Evolutionary conservation across 2,329 filamentous ascomycete genomes (phyloP).

Genomic region (Fusarium guadeloupense): DNA sequence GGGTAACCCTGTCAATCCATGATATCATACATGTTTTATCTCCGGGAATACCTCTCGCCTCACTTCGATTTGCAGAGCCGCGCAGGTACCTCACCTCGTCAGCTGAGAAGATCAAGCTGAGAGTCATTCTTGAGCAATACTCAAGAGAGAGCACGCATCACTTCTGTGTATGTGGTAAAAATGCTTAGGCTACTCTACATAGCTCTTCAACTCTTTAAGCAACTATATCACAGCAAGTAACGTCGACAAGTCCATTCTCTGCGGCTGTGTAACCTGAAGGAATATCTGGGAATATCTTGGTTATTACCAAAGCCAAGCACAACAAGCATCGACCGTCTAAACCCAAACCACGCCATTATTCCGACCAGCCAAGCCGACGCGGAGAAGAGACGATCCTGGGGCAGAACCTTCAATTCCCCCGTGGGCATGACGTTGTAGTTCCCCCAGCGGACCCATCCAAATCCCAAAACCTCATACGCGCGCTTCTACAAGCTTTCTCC

Average conservation of each 20-base stretch:
- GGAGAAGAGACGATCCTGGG: conserved; percentile 35
- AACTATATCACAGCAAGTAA: no score
- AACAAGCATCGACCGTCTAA: not conserved
- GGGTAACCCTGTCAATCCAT: conserved; percentile 4
- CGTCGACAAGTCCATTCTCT: no score
- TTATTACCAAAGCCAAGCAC: not conserved
- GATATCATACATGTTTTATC: conserved; percentile 28
- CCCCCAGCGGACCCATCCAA: conserved; percentile 28
- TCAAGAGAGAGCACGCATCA: not conserved
- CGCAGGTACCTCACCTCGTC: not conserved
- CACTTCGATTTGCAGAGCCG: conserved; percentile 9
- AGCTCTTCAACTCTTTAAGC: no score
- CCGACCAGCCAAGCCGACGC: not conserved
- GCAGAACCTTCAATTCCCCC: conserved; percentile 23
- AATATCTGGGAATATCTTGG: no score
- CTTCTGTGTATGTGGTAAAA: not conserved
- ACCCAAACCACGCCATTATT: conserved; percentile 16
- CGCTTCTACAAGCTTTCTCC: conserved; percentile 41
- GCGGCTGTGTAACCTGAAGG: no score
- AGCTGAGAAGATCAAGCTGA: not conserved
- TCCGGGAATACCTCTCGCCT: conserved; percentile 10
- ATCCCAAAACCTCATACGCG: conserved; percentile 34
- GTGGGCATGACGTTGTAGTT: conserved; percentile 35
- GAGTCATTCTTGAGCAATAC: not conserved
- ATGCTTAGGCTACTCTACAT: no score